A percentile compares a stretch with the other conserved stretches of the same genome.
Conservation (phyloP, 768 basidiomycete species). For the Porphyrellus cyaneotinctus region DNA sequence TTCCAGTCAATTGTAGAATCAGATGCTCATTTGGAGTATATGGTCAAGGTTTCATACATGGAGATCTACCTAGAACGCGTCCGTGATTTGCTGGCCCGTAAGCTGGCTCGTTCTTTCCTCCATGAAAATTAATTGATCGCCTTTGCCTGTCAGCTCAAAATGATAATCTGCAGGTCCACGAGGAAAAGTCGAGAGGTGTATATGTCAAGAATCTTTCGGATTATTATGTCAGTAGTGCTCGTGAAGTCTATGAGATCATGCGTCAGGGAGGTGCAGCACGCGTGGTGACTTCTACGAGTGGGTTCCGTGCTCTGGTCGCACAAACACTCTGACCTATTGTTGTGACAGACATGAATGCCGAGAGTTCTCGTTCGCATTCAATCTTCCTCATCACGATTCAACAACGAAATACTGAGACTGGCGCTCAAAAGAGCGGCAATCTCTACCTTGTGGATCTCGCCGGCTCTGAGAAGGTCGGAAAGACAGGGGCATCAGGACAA, state of each 20-base stretch:
- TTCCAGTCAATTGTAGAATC: conserved; percentile 97
- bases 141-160: conserved; percentile 67
- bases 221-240: conserved; percentile 94
- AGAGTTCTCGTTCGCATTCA: conserved; percentile 97
- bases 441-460: conserved; percentile 97
- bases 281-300: conserved; percentile 92
- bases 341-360: conserved; percentile 93
- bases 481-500: conserved; percentile 98
- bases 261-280: conserved; percentile 88
- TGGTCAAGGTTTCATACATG: conserved; percentile 99
- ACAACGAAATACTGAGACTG: conserved; percentile 93
- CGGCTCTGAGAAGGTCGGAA: conserved; percentile 98
- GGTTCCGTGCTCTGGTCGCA: conserved; percentile 30
- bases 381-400: conserved; percentile 98
- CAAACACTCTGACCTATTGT: conserved; percentile 1
- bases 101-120: conserved; percentile 29
- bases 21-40: conserved; percentile 92
- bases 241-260: conserved; percentile 99
- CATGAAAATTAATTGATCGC: conserved; percentile 3
- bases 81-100: conserved; percentile 91
- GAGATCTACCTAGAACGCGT: conserved; percentile 98
- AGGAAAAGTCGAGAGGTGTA: conserved; percentile 95
- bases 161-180: conserved; percentile 97
- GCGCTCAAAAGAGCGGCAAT: conserved; percentile 94
- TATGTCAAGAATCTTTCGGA: conserved; percentile 98